Base-by-base conservation (phyloP, 2,329 filamentous ascomycete species). In the Dryadomyces quercus-mongolicae region DNA sequence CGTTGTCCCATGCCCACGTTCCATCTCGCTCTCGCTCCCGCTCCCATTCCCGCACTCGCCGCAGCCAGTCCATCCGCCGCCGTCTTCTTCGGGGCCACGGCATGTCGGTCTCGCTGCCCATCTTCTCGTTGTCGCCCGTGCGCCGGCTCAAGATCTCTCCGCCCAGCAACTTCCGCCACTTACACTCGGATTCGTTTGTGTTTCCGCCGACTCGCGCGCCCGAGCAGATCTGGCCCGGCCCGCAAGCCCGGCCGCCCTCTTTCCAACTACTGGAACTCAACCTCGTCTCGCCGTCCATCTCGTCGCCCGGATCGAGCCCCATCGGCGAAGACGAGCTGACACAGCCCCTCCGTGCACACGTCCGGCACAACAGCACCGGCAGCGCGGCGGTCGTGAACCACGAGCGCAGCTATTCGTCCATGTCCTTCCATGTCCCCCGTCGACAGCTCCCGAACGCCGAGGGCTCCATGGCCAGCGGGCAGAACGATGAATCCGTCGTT, bases 111-210 rank as follows among this genome's bases (percentile, higher is more conserved):
- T 68, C 74, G 62, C 20, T 21, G n/a, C 56, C 57, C 9, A 12
- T 52, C 15, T 54, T 59, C 3, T 46, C 53, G 38, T 50, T 55
- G 3, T 67, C 70, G 50, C 67, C 73, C 62, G 67, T 73, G 62
- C 77, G 74, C 66, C 71, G 76, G 65, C 75, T 75, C 63, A 70
- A 71, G 56, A 84, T 84, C 61, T 82, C 80, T 45, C 71, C 71
- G 20, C 81, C 81, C 3, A 74, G 74, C 49, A 71, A 84, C 64
- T 84, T 84, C 61, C 76, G 75, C 49, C 81, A 84, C 67, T 60
- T 84, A 50, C 68, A 75, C 54, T 76, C 74, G 18, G 57, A 54
- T 2, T 53, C 56, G 0, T 58, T 54, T 48, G 48, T 43, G 2
- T 60, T 59, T 40, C 59, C 59, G 3, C 25, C 49, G 15, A 47